Percentiles rank a stretch among this genome's conserved stretches.
Evolutionary conservation across 306 rosid species (phyloP).

Genomic region (Rubus parviflorus): DNA sequence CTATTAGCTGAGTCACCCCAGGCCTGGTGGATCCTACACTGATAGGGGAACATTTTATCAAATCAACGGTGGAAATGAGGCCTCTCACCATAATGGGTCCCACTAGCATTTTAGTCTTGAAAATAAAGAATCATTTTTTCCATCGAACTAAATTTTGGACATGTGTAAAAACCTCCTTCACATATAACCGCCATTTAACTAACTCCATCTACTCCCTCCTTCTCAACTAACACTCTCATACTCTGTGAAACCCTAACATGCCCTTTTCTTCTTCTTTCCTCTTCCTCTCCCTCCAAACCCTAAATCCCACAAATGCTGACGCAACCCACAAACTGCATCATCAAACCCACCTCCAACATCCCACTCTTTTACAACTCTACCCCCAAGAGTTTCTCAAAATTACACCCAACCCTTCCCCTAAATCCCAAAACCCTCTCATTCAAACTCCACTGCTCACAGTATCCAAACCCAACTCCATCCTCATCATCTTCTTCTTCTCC

Average conservation of each 20-base stretch:
- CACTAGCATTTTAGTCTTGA: neutral
- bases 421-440: constrained; percentile 10
- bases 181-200: constrained; percentile 29
- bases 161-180: constrained; percentile 62
- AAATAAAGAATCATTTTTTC: neutral
- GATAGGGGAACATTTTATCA: neutral
- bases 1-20: neutral
- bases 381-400: constrained; percentile 33
- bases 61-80: neutral
- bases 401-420: constrained; percentile 12
- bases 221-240: neutral
- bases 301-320: constrained; percentile 41
- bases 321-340: constrained; percentile 27
- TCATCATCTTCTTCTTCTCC: constrained; percentile 20
- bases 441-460: constrained; percentile 26
- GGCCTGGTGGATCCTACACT: neutral
- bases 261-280: constrained; percentile 17
- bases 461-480: constrained; percentile 19
- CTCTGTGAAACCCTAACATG: constrained; percentile 30
- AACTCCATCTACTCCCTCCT: neutral
- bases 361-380: constrained; percentile 44
- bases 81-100: neutral
- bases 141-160: constrained; percentile 14
- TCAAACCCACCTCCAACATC: constrained; percentile 33
- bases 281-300: constrained; percentile 20